phyloP scores from a whole-genome alignment of 2,329 filamentous ascomycete species.

The Botrytis byssoidea region DNA sequence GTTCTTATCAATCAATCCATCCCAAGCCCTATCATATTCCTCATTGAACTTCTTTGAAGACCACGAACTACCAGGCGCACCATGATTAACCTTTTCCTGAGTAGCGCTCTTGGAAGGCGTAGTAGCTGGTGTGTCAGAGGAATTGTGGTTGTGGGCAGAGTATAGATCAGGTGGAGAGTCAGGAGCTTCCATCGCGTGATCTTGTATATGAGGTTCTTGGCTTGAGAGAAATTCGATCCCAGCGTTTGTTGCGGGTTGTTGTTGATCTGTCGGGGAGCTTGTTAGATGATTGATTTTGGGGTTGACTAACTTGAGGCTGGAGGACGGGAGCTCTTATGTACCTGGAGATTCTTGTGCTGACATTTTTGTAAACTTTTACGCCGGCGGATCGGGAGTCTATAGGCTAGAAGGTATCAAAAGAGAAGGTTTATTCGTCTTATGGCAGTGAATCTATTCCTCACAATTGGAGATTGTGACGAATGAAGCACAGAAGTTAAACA shows the following conservation, averaged over 20 bases:
- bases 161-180: constrained; percentile 32
- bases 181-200: constrained; percentile 34
- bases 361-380: background rate
- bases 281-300: constrained; percentile 11
- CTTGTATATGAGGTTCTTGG: constrained; percentile 18
- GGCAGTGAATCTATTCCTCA: background rate
- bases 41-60: constrained; percentile 56
- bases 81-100: constrained; percentile 31
- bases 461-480: background rate
- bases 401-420: background rate
- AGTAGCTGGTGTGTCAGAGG: constrained; percentile 3
- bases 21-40: constrained; percentile 51
- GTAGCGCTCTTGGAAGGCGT: constrained; percentile 17
- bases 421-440: background rate
- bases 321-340: constrained; percentile 6
- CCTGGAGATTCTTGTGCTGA: constrained; percentile 11
- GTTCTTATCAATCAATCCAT: constrained; percentile 50
- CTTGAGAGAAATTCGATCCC: background rate
- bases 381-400: background rate
- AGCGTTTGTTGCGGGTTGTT: background rate
- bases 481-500: background rate
- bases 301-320: background rate
- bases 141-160: background rate
- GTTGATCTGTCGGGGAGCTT: background rate
- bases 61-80: constrained; percentile 52